Conservation (phyloP, 768 basidiomycete genomes). For the Dioszegia hungarica region DNA sequence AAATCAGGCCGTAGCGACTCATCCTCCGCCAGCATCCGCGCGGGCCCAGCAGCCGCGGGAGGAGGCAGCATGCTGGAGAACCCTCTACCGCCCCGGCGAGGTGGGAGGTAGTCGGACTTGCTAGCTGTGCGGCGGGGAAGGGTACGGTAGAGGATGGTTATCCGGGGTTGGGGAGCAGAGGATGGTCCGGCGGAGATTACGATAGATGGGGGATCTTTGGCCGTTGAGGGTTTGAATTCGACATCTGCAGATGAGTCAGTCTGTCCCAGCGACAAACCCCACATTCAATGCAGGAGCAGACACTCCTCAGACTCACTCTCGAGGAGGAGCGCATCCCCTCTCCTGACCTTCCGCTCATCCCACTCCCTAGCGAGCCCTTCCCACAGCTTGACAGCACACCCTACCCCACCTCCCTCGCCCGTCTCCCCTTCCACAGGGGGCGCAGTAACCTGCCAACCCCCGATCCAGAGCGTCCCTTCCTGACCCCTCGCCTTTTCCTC, state of each 20-base stretch:
- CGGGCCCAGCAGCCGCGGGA: neutral
- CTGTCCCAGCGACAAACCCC: neutral
- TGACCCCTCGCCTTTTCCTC: slow-evolving; percentile 23
- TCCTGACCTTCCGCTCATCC: slow-evolving; percentile 23
- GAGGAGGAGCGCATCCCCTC: slow-evolving; percentile 36
- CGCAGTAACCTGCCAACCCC: slow-evolving; percentile 28
- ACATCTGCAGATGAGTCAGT: slow-evolving; percentile 17
- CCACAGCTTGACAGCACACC: slow-evolving; percentile 33
- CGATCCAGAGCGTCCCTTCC: slow-evolving; percentile 28
- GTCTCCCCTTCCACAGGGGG: neutral
- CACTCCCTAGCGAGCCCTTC: slow-evolving; percentile 29
- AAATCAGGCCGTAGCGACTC: slow-evolving; percentile 31
- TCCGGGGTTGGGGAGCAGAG: slow-evolving; percentile 9
- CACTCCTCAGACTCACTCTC: slow-evolving; percentile 40
- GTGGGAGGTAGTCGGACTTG: slow-evolving; percentile 10
- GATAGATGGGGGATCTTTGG: slow-evolving; percentile 24
- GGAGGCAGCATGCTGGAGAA: neutral
- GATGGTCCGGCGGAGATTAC: slow-evolving; percentile 13
- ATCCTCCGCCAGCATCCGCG: slow-evolving; percentile 24
- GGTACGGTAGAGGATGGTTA: slow-evolving; percentile 35
- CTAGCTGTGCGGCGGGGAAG: slow-evolving; percentile 16
- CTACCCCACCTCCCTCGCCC: slow-evolving; percentile 10
- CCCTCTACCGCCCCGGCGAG: neutral
- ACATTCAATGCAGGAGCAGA: too few relatives aligned
- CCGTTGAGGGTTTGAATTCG: slow-evolving; percentile 19